Conservation (phyloP, 352 stramenopile genomes). For the Phytopythium boreale region DNA sequence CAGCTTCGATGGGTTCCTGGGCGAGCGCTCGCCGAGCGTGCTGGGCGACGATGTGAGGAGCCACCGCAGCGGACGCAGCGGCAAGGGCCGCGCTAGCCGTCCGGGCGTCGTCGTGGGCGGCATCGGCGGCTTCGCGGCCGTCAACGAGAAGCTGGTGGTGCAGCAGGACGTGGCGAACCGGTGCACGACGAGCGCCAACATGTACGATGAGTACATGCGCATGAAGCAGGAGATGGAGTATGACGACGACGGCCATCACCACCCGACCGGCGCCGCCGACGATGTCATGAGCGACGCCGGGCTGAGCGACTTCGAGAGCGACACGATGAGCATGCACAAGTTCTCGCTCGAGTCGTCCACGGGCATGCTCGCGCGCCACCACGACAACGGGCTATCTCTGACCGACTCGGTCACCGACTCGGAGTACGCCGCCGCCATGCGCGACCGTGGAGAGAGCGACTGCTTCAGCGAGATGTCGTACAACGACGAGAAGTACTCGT, state of each 20-base stretch:
- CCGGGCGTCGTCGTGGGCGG: constrained; percentile 23
- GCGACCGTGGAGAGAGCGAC: constrained; percentile 52
- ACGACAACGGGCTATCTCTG: constrained; percentile 28
- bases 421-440: constrained; percentile 57
- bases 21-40: constrained; percentile 44
- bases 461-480: constrained; percentile 80
- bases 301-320: constrained; percentile 58
- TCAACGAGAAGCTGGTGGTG: constrained; percentile 38
- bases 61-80: constrained; percentile 9
- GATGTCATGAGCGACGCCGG: constrained; percentile 38
- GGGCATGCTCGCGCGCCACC: constrained; percentile 16
- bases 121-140: constrained; percentile 39
- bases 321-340: constrained; percentile 40
- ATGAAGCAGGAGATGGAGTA: constrained; percentile 81
- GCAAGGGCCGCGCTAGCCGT: constrained; percentile 24
- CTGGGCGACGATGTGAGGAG: constrained; percentile 19
- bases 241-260: constrained; percentile 30
- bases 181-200: constrained; percentile 51
- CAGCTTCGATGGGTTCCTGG: constrained; percentile 56
- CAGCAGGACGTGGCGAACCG: constrained; percentile 49
- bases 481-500: constrained; percentile 81
- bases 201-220: constrained; percentile 71
- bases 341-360: constrained; percentile 54
- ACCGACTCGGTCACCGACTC: constrained; percentile 66
- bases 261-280: constrained; percentile 16